A percentile compares a stretch with the other conserved stretches of the same genome.
phyloP scores from a whole-genome alignment of 495 filamentous ascomycete species.

The Parathielavia hyrcaniae region DNA sequence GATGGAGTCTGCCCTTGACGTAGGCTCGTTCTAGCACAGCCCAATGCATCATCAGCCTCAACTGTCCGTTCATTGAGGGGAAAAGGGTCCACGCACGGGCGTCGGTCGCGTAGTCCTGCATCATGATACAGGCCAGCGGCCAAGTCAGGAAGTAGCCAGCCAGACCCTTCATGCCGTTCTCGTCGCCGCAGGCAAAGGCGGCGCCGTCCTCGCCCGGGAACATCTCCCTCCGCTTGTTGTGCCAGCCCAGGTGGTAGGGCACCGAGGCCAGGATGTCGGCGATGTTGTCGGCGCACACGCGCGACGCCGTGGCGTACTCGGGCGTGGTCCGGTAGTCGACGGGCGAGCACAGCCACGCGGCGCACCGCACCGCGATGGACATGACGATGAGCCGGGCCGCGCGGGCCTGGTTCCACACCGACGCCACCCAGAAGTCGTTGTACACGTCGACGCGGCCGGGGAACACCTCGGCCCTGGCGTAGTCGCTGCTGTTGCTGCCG shows the following conservation, averaged over 20 bases:
- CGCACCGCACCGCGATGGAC: slow-evolving; percentile 43
- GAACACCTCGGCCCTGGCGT: slow-evolving; percentile 40
- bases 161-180: slow-evolving; percentile 37
- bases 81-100: slow-evolving; percentile 24
- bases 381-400: slow-evolving; percentile 42
- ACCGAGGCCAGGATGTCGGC: slow-evolving; percentile 47
- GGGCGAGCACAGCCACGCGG: slow-evolving; percentile 47
- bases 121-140: slow-evolving; percentile 37
- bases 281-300: slow-evolving; percentile 40
- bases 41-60: slow-evolving; percentile 1
- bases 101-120: slow-evolving; percentile 46
- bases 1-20: slow-evolving; percentile 40
- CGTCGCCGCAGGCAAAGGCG: slow-evolving; percentile 36
- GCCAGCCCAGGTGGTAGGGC: slow-evolving; percentile 50
- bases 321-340: slow-evolving; percentile 49
- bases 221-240: slow-evolving; percentile 24
- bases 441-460: slow-evolving; percentile 49
- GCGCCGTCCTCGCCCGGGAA: slow-evolving; percentile 18
- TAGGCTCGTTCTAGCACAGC: slow-evolving; percentile 35
- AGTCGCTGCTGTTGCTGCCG: slow-evolving; percentile 29
- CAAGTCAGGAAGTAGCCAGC: slow-evolving; percentile 41
- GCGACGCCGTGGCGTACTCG: slow-evolving; percentile 43
- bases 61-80: background rate
- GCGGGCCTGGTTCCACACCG: slow-evolving; percentile 44
- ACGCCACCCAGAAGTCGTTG: slow-evolving; percentile 45